Percentiles rank a stretch among this genome's conserved stretches.
Evolutionary conservation across 1,284 basidiomycete genomes (phyloP).

Genomic region (Melampsora abietis-canadensis): DNA sequence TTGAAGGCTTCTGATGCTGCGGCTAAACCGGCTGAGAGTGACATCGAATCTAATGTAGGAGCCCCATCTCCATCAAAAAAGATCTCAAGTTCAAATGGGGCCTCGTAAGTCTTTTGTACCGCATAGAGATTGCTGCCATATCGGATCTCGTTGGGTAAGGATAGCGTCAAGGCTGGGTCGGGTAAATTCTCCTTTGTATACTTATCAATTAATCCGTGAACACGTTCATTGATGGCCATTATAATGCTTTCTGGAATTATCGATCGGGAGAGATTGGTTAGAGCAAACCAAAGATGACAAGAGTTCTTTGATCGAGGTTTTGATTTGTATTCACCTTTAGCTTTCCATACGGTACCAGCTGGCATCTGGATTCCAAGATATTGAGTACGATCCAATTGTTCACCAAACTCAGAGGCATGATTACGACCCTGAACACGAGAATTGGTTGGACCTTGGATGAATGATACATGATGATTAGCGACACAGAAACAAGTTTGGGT

Average conservation of each 20-base stretch:
- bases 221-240: constrained; percentile 63
- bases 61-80: constrained; percentile 70
- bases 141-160: constrained; percentile 69
- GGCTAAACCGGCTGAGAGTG: constrained; percentile 65
- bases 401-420: constrained; percentile 63
- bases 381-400: constrained; percentile 69
- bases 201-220: constrained; percentile 60
- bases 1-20: constrained; percentile 65
- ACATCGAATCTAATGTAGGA: constrained; percentile 60
- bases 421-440: constrained; percentile 59
- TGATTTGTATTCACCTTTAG: constrained; percentile 62
- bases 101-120: constrained; percentile 75
- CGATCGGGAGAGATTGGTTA: not conserved
- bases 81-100: constrained; percentile 79
- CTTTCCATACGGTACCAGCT: constrained; percentile 72
- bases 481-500: not conserved
- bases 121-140: constrained; percentile 72
- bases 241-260: constrained; percentile 63
- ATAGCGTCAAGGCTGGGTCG: constrained; percentile 72
- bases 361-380: constrained; percentile 66
- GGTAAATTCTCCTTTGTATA: constrained; percentile 62
- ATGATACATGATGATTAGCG: not conserved
- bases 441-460: constrained; percentile 61
- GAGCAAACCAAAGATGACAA: not conserved
- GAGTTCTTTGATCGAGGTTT: not conserved